A percentile compares a stretch with the other conserved stretches of the same genome.
Evolutionary conservation across 768 basidiomycete genomes (phyloP).

Genomic region (Boletus fagicola): DNA sequence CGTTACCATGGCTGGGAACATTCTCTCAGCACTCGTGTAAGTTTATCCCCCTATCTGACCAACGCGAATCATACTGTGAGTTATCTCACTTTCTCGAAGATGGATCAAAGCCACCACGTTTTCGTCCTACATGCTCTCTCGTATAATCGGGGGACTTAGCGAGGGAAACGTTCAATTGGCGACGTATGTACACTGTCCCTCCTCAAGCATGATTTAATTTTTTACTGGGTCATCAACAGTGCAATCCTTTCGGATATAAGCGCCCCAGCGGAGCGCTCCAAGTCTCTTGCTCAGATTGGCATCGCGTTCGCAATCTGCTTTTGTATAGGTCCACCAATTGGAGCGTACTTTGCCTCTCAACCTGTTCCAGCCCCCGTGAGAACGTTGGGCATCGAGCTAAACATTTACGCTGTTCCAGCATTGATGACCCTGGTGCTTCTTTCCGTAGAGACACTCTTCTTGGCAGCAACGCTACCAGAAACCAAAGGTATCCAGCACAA

Average conservation of each 20-base stretch:
- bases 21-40: constrained; percentile 83
- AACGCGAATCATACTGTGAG: not conserved
- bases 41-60: constrained; percentile 26
- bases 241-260: constrained; percentile 94
- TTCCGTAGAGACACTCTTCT: constrained; percentile 74
- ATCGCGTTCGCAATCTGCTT: constrained; percentile 97
- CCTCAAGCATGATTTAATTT: not conserved
- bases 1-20: constrained; percentile 88
- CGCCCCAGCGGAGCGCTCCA: constrained; percentile 73
- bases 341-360: constrained; percentile 92
- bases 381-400: constrained; percentile 62
- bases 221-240: constrained; percentile 38
- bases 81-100: constrained; percentile 38
- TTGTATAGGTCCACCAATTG: constrained; percentile 88
- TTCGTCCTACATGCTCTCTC: constrained; percentile 84
- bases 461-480: constrained; percentile 77
- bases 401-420: constrained; percentile 92
- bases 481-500: constrained; percentile 54
- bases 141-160: constrained; percentile 88
- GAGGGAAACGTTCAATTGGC: constrained; percentile 98
- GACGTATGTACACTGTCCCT: constrained; percentile 56
- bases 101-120: constrained; percentile 92
- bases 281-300: constrained; percentile 87
- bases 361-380: constrained; percentile 63
- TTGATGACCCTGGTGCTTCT: constrained; percentile 77